Percentiles rank a stretch among this genome's conserved stretches.
Conservation (phyloP, 2,329 filamentous ascomycete genomes). For the Fusarium multiceps region DNA sequence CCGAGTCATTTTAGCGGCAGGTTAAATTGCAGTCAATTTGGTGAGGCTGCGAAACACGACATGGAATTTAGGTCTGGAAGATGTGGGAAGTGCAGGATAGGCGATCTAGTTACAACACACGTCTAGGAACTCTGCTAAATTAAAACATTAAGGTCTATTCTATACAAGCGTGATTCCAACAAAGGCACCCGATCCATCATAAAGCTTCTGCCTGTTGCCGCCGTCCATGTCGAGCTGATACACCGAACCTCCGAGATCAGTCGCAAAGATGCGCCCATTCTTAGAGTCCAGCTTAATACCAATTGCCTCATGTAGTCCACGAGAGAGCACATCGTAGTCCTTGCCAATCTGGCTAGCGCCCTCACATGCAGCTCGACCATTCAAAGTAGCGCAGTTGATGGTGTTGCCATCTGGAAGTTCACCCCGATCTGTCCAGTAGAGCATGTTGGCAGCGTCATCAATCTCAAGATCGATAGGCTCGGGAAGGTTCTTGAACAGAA, state of each 20-base stretch:
- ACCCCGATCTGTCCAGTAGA: constrained; percentile 13
- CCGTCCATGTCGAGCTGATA: constrained; percentile 13
- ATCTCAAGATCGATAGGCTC: constrained; percentile 5
- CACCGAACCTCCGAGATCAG: neutral
- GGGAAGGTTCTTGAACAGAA: neutral
- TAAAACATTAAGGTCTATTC: too few relatives aligned
- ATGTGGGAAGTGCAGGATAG: too few relatives aligned
- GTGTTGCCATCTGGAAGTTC: neutral
- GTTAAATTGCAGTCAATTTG: too few relatives aligned
- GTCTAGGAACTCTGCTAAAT: too few relatives aligned
- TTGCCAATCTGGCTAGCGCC: accelerated
- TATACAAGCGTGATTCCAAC: neutral
- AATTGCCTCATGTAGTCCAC: neutral
- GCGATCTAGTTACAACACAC: too few relatives aligned
- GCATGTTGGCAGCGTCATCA: accelerated
- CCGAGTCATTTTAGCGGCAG: too few relatives aligned
- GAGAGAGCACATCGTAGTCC: neutral
- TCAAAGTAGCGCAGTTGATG: neutral
- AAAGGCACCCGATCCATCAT: neutral
- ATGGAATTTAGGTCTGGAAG: too few relatives aligned
- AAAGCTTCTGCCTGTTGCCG: neutral
- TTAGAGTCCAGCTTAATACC: neutral
- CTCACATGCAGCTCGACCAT: accelerated
- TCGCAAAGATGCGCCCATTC: neutral
- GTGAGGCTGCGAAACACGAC: too few relatives aligned